Base-by-base conservation (phyloP, 768 basidiomycete genomes). In the Auriscalpium vulgare region DNA sequence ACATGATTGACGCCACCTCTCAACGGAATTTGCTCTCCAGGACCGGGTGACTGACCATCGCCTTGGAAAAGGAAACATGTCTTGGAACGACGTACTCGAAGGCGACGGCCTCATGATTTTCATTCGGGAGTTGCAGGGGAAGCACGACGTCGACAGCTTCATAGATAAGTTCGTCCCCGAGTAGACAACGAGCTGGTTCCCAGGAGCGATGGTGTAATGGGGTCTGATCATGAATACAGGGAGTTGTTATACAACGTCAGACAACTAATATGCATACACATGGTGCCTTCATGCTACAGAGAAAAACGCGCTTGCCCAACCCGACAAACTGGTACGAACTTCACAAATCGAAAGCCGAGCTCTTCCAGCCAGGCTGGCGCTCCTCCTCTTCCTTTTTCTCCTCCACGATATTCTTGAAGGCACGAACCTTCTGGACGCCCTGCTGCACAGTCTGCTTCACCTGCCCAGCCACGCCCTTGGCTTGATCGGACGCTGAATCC, bases 281-380 rank as follows among this genome's bases (percentile, higher is more conserved):
- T 29, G 29, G 29, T 5, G 29, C 2, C 29, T 29, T 29, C 29
- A 5, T 29, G 29, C 29, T 29, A 5, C 29, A 29, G 29, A 29
- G 29, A 29, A 4, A 5, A 29, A 29, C 4, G 29, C 2, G 2
- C 29, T 29, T 29, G 29, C 4, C 4, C 29, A 29, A 29, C 29
- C 29, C 29, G 4, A 29, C 29, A 29, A 5, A 29, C 23, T 29
- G 29, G 29, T 29, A 29, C 29, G 29, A 29, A 29, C 29, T 29
- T 59, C 29, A 62, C 5, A 70, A 47, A 37, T 75, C 72, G 49
- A 74, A 75, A 43, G 74, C 73, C 8, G 37, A 14, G 47, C 71
- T 74, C 63, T 62, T 53, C 74, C 74, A 75, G 0, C 74, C 74
- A 10, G 60, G 51, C 10, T 17, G 48, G n/a, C 43, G 56, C 63